phyloP scores from a whole-genome alignment of 176 grass and related monocot species.

The Echinochloa phyllopogon region DNA sequence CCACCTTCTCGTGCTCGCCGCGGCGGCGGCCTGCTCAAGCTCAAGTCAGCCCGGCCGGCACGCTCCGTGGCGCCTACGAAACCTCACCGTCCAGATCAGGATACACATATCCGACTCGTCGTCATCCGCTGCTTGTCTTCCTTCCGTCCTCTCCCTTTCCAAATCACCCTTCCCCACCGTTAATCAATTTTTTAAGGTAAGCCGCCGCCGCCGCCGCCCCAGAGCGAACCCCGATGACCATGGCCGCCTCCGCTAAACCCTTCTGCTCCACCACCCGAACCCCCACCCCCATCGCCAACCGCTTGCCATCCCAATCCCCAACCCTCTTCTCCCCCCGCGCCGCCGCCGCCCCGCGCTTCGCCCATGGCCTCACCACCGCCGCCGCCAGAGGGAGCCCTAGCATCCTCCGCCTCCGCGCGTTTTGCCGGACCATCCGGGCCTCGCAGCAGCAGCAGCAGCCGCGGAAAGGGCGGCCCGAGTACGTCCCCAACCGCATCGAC shows the following conservation, averaged over 20 bases:
- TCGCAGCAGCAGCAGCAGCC: not conserved
- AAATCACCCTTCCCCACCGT: not conserved
- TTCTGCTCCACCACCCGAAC: constrained; percentile 9
- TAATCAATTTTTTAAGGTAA: not conserved
- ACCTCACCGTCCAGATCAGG: not conserved
- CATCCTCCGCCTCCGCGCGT: constrained; percentile 27
- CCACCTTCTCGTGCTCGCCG: not conserved
- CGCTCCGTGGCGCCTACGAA: too few species aligned
- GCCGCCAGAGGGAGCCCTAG: constrained; percentile 3
- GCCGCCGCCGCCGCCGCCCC: not conserved
- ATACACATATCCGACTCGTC: not conserved
- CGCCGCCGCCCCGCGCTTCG: constrained; percentile 6
- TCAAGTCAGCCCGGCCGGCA: too few species aligned
- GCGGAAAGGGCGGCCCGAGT: constrained; percentile 42
- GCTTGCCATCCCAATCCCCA: not conserved
- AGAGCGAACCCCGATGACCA: not conserved
- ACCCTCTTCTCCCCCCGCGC: not conserved
- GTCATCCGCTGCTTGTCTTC: not conserved
- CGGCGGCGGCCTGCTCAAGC: too few species aligned
- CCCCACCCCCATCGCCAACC: constrained; percentile 4
- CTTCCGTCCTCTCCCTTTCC: not conserved
- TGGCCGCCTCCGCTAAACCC: constrained; percentile 51
- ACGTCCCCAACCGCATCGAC: constrained; percentile 61
- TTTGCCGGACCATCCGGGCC: not conserved
- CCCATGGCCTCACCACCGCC: constrained; percentile 34